Evolutionary conservation across 1,284 basidiomycete species (phyloP).

Genomic region (Fomitopsis palustris): DNA sequence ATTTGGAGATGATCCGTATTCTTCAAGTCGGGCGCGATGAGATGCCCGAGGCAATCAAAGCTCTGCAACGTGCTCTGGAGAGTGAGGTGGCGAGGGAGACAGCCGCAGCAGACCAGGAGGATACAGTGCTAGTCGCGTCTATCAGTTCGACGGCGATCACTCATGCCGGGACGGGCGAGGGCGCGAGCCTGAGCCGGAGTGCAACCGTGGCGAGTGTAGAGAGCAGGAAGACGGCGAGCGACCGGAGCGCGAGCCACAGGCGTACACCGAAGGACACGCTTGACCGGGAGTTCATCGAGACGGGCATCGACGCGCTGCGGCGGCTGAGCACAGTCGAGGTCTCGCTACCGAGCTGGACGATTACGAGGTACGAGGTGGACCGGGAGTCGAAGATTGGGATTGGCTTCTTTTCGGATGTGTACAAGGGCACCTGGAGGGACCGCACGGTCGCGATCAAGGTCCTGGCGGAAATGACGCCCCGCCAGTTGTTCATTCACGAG

Average conservation of each 20-base stretch:
- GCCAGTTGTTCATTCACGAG: constrained; percentile 34
- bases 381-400: constrained; percentile 59
- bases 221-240: constrained; percentile 4
- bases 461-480: constrained; percentile 35
- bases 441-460: constrained; percentile 54
- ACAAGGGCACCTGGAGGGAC: constrained; percentile 58
- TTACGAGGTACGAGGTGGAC: constrained; percentile 67
- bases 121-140: constrained; percentile 9
- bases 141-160: neutral
- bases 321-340: constrained; percentile 36
- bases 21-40: constrained; percentile 64
- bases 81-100: constrained; percentile 37
- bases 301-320: constrained; percentile 46
- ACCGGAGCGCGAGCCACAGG: constrained; percentile 11
- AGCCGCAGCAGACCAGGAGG: constrained; percentile 8
- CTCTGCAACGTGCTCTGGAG: constrained; percentile 68
- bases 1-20: constrained; percentile 60
- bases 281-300: constrained; percentile 44
- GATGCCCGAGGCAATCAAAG: constrained; percentile 78
- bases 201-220: constrained; percentile 17
- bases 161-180: constrained; percentile 2
- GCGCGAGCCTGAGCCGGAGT: constrained; percentile 14
- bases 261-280: constrained; percentile 27
- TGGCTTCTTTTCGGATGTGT: constrained; percentile 71
- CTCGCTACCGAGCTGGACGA: constrained; percentile 68